These are phyloP conservation scores for Phytophthora crassamura DNA, from an alignment of 352 stramenopile genomes.

Conservation along the genomic window DNA sequence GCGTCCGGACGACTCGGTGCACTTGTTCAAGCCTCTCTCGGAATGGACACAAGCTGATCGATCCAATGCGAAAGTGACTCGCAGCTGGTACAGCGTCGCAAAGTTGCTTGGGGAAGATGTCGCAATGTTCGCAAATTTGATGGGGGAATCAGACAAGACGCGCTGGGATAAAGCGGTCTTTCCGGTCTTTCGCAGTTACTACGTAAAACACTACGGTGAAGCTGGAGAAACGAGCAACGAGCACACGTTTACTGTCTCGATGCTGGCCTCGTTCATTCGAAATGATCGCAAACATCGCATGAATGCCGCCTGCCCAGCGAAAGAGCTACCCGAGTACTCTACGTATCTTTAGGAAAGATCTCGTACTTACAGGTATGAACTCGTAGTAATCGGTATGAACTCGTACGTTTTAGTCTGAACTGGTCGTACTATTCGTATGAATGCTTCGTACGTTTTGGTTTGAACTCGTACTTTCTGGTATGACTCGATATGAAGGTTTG, in stretches of 20 bases:
- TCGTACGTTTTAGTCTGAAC: too few species aligned
- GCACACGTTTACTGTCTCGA: neutral
- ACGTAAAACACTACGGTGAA: neutral
- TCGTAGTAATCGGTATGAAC: too few species aligned
- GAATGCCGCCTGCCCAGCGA: neutral
- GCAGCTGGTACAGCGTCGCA: neutral
- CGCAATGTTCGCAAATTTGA: neutral
- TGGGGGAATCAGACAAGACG: neutral
- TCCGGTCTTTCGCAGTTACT: too few species aligned
- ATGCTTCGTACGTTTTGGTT: conserved; percentile 3
- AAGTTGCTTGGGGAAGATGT: conserved; percentile 1
- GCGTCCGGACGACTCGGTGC: neutral
- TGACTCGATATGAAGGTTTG: conserved; percentile 12
- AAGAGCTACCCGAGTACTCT: neutral
- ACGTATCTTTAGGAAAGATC: neutral
- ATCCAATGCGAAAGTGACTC: neutral
- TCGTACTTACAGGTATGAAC: too few species aligned
- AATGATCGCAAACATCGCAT: neutral
- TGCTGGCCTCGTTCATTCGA: neutral
- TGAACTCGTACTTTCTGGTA: conserved; percentile 3
- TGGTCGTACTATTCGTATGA: too few species aligned
- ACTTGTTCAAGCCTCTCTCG: conserved; percentile 8
- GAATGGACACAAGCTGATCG: conserved; percentile 4
- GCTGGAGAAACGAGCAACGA: neutral
- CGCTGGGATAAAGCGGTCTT: too few species aligned